phyloP scores from a whole-genome alignment of 805 yeast genomes.

The Suhomyces canberraensis region DNA sequence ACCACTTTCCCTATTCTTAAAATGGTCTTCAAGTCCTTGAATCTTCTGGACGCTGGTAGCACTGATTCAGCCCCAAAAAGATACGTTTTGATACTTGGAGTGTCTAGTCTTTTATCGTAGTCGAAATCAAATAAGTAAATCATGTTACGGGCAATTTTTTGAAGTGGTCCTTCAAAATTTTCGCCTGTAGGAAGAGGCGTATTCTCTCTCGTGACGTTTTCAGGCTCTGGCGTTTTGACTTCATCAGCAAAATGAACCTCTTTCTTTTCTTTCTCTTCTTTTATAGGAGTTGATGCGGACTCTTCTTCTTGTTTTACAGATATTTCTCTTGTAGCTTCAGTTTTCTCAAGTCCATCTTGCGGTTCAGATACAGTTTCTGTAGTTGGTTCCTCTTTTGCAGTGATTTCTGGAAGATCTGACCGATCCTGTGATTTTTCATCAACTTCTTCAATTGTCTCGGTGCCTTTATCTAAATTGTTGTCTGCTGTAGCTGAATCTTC shows the following conservation, averaged over 20 bases:
- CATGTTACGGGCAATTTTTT: constrained; percentile 53
- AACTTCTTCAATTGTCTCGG: too few relatives aligned
- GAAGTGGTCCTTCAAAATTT: constrained; percentile 65
- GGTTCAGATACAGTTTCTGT: too few relatives aligned
- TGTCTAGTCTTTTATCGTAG: constrained; percentile 26
- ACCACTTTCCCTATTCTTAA: constrained; percentile 38
- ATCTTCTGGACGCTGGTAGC: constrained; percentile 50
- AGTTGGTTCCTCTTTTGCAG: too few relatives aligned
- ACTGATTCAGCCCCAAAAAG: constrained; percentile 63
- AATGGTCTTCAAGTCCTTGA: constrained; percentile 53
- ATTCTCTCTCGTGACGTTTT: background rate
- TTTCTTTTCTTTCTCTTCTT: too few relatives aligned
- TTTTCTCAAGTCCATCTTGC: too few relatives aligned
- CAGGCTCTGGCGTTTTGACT: background rate
- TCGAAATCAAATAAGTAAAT: constrained; percentile 53
- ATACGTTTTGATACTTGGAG: constrained; percentile 24
- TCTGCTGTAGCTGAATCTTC: too few relatives aligned
- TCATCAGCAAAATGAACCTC: constrained; percentile 6
- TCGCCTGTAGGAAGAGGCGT: constrained; percentile 2
- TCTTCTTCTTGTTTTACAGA: constrained; percentile 13
- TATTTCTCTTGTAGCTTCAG: too few relatives aligned
- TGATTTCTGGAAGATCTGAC: too few relatives aligned
- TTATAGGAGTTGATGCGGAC: constrained; percentile 4
- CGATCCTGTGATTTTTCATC: too few relatives aligned
- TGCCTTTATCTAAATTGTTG: too few relatives aligned